Base-by-base conservation (phyloP, 768 basidiomycete genomes). In the Auriscalpium vulgare region DNA sequence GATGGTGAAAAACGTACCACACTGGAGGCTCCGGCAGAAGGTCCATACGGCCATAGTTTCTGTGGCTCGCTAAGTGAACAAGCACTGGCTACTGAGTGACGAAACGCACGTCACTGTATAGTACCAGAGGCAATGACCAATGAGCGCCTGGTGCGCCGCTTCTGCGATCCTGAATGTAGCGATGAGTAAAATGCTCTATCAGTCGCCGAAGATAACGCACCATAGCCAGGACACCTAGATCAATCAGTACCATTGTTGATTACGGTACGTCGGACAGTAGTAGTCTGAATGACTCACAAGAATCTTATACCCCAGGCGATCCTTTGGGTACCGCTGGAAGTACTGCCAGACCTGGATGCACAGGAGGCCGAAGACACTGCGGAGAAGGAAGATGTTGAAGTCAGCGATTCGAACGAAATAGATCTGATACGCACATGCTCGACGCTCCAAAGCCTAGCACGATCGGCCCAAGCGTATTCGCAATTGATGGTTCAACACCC, bases 291-390 rank as follows among this genome's bases (percentile, higher is more conserved):
- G 9, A 52, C 60, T n/a, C 56, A 62, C 61, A 52, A 62, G 21
- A 21, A 51, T 1, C 47, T 62, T 62, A 35, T 62, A 60, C 29
- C 43, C 37, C 10, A 2, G 29, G 37, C 45, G 37, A 11, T 62
- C 61, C 11, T 60, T 62, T 34, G 61, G 53, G 47, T 60, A 62
- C 50, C 53, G 58, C 16, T 40, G 38, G 19, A 47, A 60, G 29
- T 62, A 62, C 29, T 55, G 51, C 54, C 52, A 62, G 11, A 49
- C 46, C 47, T 62, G 61, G 16, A 62, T 36, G 35, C 61, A 60
- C 29, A 62, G 40, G 53, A 60, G 56, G 19, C 61, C 61, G 40
- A 62, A 62, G 40, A 57, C 16, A 10, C 58, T 62, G 50, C 13
- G 23, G 1, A 13, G 43, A 14, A 34, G 19, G 10, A 2, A 17